Evolutionary conservation across 2,329 filamentous ascomycete genomes (phyloP), one percentile per base, ranked within the genome.

Genomic region (Diaporthe citri): DNA sequence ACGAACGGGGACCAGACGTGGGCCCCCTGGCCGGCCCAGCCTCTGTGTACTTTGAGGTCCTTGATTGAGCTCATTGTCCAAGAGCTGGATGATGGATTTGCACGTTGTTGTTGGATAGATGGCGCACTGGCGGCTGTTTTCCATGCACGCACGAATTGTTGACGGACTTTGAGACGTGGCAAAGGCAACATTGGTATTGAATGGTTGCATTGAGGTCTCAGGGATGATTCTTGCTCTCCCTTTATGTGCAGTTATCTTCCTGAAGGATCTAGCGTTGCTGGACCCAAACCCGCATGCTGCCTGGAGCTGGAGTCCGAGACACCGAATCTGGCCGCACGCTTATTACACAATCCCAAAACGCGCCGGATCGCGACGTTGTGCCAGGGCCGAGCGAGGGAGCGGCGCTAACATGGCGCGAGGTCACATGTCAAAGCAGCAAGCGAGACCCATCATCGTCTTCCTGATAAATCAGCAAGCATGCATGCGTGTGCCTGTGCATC

Each of bases 1-100:
- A 91, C 90, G 77, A 91, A 93, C 13, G 91, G 90, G 0, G 90
- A 92, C 89, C 89, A 91, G 69, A 87, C 85, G 78, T 91, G 86
- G 25, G 78, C 77, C 7, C 82, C 83, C 1, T 80, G 75, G 3
- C 82, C 79, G 43, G 83, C 82, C 74, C 84, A 88, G 62, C 90
- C 90, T 55, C 90, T 88, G 80, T 85, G 90, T 66, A 92, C 76
- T 9, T 83, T 88, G 56, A 86, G 48, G 20, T 51, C 25, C 6
- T 62, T 75, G 28, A 67, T 8, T 17, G 48, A 4, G 6, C 5
- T 9, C 64, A 69, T 69, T 34, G n/a, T 69, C 9, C 3, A 3
- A 31, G n/a, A 20, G 12, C n/a, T 55, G n/a, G 20, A 2, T 5
- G 8, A 39, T 39, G 4, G 20, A 6, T 28, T n/a, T 4, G 12